Evolutionary conservation across 768 basidiomycete species (phyloP).

Genomic region (Lactifluus volemus): DNA sequence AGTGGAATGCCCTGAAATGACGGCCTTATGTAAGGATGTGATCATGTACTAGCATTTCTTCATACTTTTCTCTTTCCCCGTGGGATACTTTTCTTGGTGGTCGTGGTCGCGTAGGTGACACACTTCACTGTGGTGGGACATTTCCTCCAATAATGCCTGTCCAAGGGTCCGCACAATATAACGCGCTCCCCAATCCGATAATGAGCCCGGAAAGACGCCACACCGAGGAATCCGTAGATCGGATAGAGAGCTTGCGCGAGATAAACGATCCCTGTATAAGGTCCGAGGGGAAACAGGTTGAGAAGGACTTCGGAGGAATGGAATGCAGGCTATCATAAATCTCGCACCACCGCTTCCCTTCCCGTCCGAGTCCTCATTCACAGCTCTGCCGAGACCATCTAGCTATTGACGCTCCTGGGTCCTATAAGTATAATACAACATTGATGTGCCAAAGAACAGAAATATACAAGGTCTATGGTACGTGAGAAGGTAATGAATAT

Average conservation of each 20-base stretch:
- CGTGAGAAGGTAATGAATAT: neutral
- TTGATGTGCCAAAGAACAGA: neutral
- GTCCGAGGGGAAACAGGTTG: constrained; percentile 3
- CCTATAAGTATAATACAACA: neutral
- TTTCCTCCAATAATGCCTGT: constrained; percentile 6
- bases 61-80: no score
- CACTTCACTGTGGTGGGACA: neutral
- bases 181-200: constrained; percentile 12
- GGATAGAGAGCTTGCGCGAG: constrained; percentile 14
- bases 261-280: constrained; percentile 2
- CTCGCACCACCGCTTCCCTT: no score
- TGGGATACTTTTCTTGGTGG: neutral
- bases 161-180: constrained; percentile 8
- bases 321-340: neutral
- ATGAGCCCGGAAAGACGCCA: constrained; percentile 13
- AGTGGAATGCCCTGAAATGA: no score
- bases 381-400: no score
- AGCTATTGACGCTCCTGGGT: neutral
- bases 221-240: constrained; percentile 17
- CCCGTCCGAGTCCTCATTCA: no score
- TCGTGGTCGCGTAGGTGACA: constrained; percentile 4
- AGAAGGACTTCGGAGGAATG: constrained; percentile 6
- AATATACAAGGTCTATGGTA: neutral
- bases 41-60: neutral
- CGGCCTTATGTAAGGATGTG: no score